Evolutionary conservation across 176 grass and related monocot genomes (phyloP), one percentile per base, ranked within the genome.

Genomic region (Carex parvula): DNA sequence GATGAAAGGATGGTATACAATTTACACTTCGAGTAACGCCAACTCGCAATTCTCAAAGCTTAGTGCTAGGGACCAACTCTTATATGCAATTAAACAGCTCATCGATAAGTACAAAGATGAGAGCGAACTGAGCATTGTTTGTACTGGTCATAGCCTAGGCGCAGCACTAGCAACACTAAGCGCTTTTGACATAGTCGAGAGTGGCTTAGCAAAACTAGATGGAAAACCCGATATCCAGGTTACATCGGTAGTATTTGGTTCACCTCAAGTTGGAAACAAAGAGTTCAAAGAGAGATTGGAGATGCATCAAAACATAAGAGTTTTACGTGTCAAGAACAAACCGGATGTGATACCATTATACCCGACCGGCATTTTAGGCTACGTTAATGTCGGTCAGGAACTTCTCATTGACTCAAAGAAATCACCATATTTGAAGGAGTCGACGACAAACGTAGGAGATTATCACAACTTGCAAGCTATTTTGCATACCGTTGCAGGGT

Each of bases 391-490:
- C 29, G 95, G 92, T 24, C 37, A 79, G n/a, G 29, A 86, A 39
- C 92, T 94, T 65, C 59, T 54, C 1, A 62, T 98, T 4, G 83
- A 94, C 86, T 82, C 89, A 0, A 89, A 71, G 62, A 93, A 94
- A 85, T 98, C 92, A 16, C 89, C 95, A 18, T 90, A 86, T 85
- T 57, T 98, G 52, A 98, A 93, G 84, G 32, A 85, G 4, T 79
- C 90, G 18, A 84, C 65, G 53, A 90, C 12, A 16, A 93, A 89
- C 84, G 0, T 87, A 2, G 73, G 89, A n/a, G 90, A 98, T 87
- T 98, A 89, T 72, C 95, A 98, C 86, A 98, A 98, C 79, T 79
- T 98, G 82, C 95, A 98, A 86, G 95, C 87, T 16, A 94, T 94
- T 52, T 88, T 97, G 81, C 92, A 94, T 64, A 87, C 83, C 16